A percentile compares a stretch with the other conserved stretches of the same genome.
phyloP scores from a whole-genome alignment of 257 asterid species.

The Capsicum baccatum region DNA sequence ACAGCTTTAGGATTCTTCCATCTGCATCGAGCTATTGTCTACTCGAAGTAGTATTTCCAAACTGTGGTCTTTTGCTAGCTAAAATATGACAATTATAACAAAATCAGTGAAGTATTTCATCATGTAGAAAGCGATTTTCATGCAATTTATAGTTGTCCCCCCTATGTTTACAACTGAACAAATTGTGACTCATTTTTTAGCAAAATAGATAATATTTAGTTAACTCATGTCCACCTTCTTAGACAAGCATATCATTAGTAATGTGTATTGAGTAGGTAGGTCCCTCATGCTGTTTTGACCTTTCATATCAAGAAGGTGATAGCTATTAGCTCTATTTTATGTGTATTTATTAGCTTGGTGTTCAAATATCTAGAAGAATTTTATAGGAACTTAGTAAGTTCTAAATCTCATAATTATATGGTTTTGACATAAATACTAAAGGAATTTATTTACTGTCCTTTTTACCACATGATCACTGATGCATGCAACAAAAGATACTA shows the following conservation, averaged over 20 bases:
- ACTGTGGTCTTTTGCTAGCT: constrained; percentile 47
- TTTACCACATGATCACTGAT: background rate
- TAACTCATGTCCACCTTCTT: background rate
- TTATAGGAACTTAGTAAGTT: no score
- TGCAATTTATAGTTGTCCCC: background rate
- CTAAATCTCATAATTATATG: no score
- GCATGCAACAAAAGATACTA: background rate
- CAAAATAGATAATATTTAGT: background rate
- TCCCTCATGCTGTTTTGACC: no score
- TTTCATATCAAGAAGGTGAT: no score
- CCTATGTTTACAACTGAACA: background rate
- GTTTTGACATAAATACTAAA: no score
- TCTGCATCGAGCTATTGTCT: constrained; percentile 36
- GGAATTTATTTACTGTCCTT: background rate
- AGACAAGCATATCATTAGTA: no score
- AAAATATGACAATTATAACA: constrained; percentile 32
- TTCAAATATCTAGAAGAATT: no score
- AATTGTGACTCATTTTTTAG: background rate
- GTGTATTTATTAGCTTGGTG: no score
- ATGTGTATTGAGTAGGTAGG: no score
- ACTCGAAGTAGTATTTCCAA: constrained; percentile 38
- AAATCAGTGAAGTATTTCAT: background rate
- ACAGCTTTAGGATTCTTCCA: constrained; percentile 34
- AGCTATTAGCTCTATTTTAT: no score
- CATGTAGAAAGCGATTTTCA: background rate